phyloP scores from a whole-genome alignment of 2,329 filamentous ascomycete genomes.

The Hirsutella rhossiliensis region DNA sequence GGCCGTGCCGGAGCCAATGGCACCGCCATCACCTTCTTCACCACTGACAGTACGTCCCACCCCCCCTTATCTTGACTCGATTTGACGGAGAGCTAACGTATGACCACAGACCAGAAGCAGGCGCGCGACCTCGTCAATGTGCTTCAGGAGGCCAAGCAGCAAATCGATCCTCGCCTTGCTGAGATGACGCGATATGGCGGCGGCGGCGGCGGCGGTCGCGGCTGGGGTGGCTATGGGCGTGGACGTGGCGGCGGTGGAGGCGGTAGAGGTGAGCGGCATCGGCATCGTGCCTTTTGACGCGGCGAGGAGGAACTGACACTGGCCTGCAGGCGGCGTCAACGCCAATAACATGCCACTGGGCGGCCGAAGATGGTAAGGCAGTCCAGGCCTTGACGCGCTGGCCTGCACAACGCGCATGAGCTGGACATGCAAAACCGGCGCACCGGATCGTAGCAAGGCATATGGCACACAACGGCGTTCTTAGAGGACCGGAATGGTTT shows the following conservation, averaged over 20 bases:
- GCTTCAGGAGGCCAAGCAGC: constrained; percentile 92
- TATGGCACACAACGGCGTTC: constrained; percentile 16
- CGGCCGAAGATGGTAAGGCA: constrained; percentile 37
- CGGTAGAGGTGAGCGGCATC: constrained; percentile 35
- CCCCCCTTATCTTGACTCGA: neutral
- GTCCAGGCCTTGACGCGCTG: neutral
- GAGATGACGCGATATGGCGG: constrained; percentile 94
- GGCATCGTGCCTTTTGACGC: constrained; percentile 1
- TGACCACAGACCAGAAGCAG: constrained; percentile 64
- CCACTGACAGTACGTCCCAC: constrained; percentile 85
- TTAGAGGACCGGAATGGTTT: constrained; percentile 16
- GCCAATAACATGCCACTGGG: constrained; percentile 38
- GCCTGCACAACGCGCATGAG: neutral
- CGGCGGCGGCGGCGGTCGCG: constrained; percentile 65
- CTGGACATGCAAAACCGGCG: neutral
- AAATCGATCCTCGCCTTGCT: constrained; percentile 87
- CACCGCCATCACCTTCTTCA: constrained; percentile 97
- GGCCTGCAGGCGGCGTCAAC: constrained; percentile 21
- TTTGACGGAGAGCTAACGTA: neutral
- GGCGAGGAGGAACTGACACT: constrained; percentile 5
- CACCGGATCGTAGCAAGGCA: constrained; percentile 5
- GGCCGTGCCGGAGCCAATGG: constrained; percentile 89
- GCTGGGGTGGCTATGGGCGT: constrained; percentile 55
- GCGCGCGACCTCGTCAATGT: constrained; percentile 92
- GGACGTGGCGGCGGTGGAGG: constrained; percentile 42